Evolutionary conservation across 2,329 filamentous ascomycete genomes (phyloP).

Genomic region (Epichloe aotearoae): DNA sequence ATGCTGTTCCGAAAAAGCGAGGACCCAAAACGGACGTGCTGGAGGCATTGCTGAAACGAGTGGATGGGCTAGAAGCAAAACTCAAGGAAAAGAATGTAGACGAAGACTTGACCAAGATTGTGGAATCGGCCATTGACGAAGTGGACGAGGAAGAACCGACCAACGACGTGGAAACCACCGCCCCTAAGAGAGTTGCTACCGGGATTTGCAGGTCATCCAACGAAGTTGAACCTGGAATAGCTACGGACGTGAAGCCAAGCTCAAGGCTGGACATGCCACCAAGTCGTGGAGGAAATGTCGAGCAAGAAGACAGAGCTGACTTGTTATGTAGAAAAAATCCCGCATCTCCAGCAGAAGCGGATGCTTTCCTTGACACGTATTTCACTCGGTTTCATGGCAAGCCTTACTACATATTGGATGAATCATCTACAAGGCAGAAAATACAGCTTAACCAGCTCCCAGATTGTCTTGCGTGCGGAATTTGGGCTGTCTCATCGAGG

Average conservation of each 20-base stretch:
- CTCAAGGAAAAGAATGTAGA: conserved; percentile 53
- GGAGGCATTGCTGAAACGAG: conserved; percentile 70
- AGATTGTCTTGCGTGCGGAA: conserved; percentile 37
- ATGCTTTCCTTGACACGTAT: conserved; percentile 62
- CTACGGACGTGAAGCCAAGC: not conserved
- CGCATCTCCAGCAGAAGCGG: conserved; percentile 36
- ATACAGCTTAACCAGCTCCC: conserved; percentile 56
- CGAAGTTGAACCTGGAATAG: not conserved
- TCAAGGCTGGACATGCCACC: not conserved
- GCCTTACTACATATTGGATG: conserved; percentile 70
- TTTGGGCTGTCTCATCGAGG: conserved; percentile 51
- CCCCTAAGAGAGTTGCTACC: conserved; percentile 26
- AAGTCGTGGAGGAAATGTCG: not conserved
- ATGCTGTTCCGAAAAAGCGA: conserved; percentile 80
- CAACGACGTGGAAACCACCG: conserved; percentile 21
- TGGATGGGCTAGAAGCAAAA: conserved; percentile 72
- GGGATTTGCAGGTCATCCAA: conserved; percentile 19
- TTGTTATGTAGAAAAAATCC: conserved; percentile 28
- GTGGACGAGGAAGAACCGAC: not conserved
- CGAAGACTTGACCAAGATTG: conserved; percentile 3
- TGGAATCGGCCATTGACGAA: not conserved
- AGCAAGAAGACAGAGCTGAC: not conserved
- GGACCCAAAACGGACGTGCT: conserved; percentile 84
- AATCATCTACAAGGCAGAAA: conserved; percentile 58
- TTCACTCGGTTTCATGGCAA: conserved; percentile 70